A percentile compares a stretch with the other conserved stretches of the same genome.
Evolutionary conservation across 2,329 filamentous ascomycete species (phyloP).

Genomic region (Fusarium brachygibbosum): DNA sequence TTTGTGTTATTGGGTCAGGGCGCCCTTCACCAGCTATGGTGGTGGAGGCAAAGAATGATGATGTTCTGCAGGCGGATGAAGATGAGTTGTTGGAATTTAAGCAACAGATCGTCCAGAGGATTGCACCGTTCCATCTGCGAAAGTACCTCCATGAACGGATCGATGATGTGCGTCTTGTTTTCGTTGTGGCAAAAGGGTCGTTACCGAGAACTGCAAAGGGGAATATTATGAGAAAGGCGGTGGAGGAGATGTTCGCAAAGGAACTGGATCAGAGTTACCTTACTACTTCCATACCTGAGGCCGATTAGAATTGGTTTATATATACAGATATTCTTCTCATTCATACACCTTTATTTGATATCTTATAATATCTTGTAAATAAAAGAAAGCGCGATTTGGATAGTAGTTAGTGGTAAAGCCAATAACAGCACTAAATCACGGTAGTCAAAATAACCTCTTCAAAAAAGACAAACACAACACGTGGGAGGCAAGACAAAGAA

Average conservation of each 20-base stretch:
- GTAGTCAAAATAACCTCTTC: background rate
- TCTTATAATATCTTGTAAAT: background rate
- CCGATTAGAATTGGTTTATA: accelerated
- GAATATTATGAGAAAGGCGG: conserved; percentile 7
- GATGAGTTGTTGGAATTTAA: background rate
- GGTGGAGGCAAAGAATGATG: background rate
- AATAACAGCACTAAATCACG: background rate
- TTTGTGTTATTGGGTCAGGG: conserved; percentile 10
- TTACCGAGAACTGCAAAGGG: conserved; percentile 15
- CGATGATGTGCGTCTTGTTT: background rate
- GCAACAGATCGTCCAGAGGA: background rate
- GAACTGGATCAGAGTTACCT: background rate
- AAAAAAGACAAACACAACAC: no score
- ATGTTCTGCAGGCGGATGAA: accelerated
- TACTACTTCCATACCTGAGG: background rate
- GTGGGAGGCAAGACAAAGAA: accelerated
- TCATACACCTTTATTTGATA: background rate
- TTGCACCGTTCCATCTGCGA: background rate
- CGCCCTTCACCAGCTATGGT: conserved; percentile 11
- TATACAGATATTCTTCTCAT: background rate
- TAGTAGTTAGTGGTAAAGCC: background rate
- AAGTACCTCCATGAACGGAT: conserved; percentile 19
- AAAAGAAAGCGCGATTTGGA: background rate
- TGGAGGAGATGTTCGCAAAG: background rate
- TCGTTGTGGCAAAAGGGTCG: background rate